These are phyloP conservation scores for Picea sitchensis DNA, from an alignment of 75 land plant genomes.

Conservation along the genomic window DNA sequence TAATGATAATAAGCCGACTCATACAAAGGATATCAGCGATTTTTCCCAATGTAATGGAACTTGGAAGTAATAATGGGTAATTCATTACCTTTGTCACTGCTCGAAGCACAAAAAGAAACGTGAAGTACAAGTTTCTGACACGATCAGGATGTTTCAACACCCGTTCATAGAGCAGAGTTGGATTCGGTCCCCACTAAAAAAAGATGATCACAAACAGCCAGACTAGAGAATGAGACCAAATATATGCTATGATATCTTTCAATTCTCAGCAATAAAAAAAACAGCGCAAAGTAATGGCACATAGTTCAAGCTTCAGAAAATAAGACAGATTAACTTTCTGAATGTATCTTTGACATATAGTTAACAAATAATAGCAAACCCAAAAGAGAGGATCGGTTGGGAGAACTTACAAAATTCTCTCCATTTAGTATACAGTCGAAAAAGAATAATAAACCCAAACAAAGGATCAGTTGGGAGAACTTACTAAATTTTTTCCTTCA, in stretches of 20 bases:
- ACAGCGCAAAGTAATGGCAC: neutral
- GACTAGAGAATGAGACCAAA: neutral
- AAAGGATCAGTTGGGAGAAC: neutral
- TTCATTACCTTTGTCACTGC: constrained; percentile 37
- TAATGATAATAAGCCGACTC: neutral
- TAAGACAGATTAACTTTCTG: neutral
- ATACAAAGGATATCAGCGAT: neutral
- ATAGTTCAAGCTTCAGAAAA: neutral
- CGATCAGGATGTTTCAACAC: constrained; percentile 39
- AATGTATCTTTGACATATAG: no score
- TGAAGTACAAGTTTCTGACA: constrained; percentile 32
- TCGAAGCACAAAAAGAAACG: constrained; percentile 41
- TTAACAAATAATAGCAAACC: neutral
- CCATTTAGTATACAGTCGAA: neutral
- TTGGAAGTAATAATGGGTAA: neutral
- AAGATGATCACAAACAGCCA: neutral
- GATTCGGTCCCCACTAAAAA: constrained; percentile 41
- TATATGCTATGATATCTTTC: neutral
- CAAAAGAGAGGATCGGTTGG: neutral
- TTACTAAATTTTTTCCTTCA: constrained; percentile 17
- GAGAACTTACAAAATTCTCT: constrained; percentile 12
- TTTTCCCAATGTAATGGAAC: neutral
- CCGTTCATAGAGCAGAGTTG: constrained; percentile 33
- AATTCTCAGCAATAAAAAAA: neutral
- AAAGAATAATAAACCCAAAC: neutral